Percentiles rank a stretch among this genome's conserved stretches.
phyloP scores from a whole-genome alignment of 73 alveolate species.

The Stentor coeruleus region DNA sequence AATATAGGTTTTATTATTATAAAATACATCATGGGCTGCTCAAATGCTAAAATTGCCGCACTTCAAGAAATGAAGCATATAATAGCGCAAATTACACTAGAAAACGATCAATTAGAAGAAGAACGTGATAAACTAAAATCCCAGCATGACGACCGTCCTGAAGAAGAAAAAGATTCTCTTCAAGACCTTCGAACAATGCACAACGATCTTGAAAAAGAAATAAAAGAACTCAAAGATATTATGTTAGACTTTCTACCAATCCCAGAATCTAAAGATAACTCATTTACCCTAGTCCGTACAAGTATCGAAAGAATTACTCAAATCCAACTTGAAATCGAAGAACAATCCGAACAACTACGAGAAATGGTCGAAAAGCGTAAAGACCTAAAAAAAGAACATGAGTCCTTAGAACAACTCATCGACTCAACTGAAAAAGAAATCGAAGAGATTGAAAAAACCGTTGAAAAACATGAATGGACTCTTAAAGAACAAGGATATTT shows the following conservation, averaged over 20 bases:
- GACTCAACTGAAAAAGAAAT: background rate
- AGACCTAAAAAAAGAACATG: background rate
- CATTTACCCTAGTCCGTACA: background rate
- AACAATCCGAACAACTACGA: background rate
- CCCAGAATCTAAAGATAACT: background rate
- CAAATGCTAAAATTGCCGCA: background rate
- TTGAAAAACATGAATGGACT: background rate
- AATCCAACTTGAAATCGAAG: background rate
- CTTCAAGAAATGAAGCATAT: background rate
- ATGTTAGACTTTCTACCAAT: background rate
- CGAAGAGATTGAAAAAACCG: background rate
- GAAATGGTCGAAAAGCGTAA: background rate
- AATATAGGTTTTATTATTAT: too few species aligned
- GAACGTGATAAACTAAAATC: background rate
- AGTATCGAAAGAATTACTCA: background rate
- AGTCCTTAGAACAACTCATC: background rate
- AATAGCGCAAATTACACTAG: background rate
- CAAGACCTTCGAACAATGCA: background rate
- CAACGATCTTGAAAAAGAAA: background rate
- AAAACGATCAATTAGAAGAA: background rate
- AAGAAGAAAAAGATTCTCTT: background rate
- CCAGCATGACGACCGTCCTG: slow-evolving; percentile 13
- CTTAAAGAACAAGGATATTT: background rate
- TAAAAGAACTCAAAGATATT: background rate
- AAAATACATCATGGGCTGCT: background rate